Evolutionary conservation across 2,329 filamentous ascomycete species (phyloP).

Genomic region (Paraphoma chrysanthemicola): DNA sequence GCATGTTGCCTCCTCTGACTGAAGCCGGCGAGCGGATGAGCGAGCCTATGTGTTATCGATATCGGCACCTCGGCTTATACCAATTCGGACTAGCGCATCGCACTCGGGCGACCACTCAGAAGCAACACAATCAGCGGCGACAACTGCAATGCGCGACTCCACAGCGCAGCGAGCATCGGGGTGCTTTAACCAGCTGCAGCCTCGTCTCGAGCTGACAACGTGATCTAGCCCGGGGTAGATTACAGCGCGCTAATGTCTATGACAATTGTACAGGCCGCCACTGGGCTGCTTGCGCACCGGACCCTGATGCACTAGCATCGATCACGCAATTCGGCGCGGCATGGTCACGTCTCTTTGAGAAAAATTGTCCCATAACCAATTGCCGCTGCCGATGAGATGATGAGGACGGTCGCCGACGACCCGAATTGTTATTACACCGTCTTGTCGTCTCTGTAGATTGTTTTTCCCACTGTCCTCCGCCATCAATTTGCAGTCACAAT

Average conservation of each 20-base stretch:
- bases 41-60: slow-evolving; percentile 26
- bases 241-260: slow-evolving; percentile 11
- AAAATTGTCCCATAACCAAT: slow-evolving; percentile 29
- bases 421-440: slow-evolving; percentile 27
- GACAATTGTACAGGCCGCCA: slow-evolving; percentile 18
- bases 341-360: slow-evolving; percentile 23
- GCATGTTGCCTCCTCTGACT: slow-evolving; percentile 20
- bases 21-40: slow-evolving; percentile 21
- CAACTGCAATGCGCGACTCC: slow-evolving; percentile 7
- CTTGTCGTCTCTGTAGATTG: slow-evolving; percentile 20
- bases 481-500: slow-evolving; percentile 39
- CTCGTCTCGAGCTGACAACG: slow-evolving; percentile 15
- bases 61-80: slow-evolving; percentile 22
- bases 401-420: slow-evolving; percentile 37
- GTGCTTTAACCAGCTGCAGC: background rate
- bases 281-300: slow-evolving; percentile 14
- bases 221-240: slow-evolving; percentile 2
- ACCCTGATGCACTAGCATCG: slow-evolving; percentile 21
- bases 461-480: slow-evolving; percentile 23
- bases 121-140: slow-evolving; percentile 18
- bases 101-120: slow-evolving; percentile 19
- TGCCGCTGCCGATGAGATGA: slow-evolving; percentile 30
- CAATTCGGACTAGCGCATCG: slow-evolving; percentile 18
- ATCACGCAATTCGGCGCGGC: slow-evolving; percentile 27
- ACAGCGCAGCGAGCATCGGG: slow-evolving; percentile 8